Percentiles rank a stretch among this genome's conserved stretches.
Conservation (phyloP, 306 rosid genomes). For the Malus fusca region DNA sequence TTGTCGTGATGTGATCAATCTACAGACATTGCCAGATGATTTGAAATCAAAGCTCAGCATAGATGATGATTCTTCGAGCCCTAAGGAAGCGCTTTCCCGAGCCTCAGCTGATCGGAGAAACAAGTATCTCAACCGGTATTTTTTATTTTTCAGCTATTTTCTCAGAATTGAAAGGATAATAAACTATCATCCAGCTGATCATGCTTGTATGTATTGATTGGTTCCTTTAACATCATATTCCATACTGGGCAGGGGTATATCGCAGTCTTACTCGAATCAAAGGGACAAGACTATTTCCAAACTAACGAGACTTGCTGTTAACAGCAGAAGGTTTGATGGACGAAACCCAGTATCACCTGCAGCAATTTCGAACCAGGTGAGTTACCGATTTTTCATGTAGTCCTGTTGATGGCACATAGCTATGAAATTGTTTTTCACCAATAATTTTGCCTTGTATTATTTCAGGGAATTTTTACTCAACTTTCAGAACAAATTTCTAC, state of each 20-base stretch:
- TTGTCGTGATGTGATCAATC: constrained; percentile 34
- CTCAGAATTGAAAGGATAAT: background rate
- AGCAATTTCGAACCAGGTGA: constrained; percentile 62
- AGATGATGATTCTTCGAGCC: constrained; percentile 82
- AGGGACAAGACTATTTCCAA: constrained; percentile 67
- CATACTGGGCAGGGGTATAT: constrained; percentile 41
- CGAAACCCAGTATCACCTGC: constrained; percentile 75
- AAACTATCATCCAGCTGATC: background rate
- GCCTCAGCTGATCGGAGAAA: constrained; percentile 91
- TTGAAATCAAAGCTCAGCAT: constrained; percentile 80
- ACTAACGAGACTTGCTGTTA: constrained; percentile 76
- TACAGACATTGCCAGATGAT: constrained; percentile 95
- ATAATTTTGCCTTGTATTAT: constrained; percentile 19
- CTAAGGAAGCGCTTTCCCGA: constrained; percentile 96
- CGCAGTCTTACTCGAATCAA: constrained; percentile 67
- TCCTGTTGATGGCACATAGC: background rate
- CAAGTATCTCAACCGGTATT: constrained; percentile 75
- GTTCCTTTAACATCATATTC: background rate
- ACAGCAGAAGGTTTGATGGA: constrained; percentile 58
- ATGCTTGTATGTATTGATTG: constrained; percentile 1
- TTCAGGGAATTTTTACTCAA: constrained; percentile 80
- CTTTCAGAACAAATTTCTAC: constrained; percentile 98
- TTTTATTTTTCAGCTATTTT: background rate
- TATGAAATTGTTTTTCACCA: background rate
- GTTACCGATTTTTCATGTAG: constrained; percentile 6